phyloP scores from a whole-genome alignment of 495 filamentous ascomycete species.

The Penicillium turbatum region DNA sequence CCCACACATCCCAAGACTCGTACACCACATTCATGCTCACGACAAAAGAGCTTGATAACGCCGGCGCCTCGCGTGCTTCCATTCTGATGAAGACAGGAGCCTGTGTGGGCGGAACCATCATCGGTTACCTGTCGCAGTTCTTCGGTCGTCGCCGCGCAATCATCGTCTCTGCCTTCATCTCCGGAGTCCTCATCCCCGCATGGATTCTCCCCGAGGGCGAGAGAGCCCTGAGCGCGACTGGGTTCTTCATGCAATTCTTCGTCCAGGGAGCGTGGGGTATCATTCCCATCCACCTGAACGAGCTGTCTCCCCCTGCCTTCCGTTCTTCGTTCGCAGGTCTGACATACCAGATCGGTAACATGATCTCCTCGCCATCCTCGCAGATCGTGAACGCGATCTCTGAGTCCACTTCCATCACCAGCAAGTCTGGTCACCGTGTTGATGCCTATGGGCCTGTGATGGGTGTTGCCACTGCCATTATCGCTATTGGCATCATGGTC shows the following conservation, averaged over 20 bases:
- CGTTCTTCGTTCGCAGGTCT: slow-evolving; percentile 50
- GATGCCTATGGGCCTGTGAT: slow-evolving; percentile 66
- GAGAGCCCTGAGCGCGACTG: slow-evolving; percentile 55
- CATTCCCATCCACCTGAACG: slow-evolving; percentile 74
- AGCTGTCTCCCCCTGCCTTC: slow-evolving; percentile 69
- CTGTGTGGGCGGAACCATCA: slow-evolving; percentile 67
- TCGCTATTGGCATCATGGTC: slow-evolving; percentile 56
- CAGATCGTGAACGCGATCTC: slow-evolving; percentile 69
- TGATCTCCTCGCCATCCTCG: slow-evolving; percentile 67
- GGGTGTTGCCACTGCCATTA: slow-evolving; percentile 67
- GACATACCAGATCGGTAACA: slow-evolving; percentile 73
- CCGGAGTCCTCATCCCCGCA: slow-evolving; percentile 58
- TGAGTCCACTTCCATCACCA: slow-evolving; percentile 49
- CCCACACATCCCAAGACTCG: slow-evolving; percentile 66
- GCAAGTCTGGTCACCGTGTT: slow-evolving; percentile 43
- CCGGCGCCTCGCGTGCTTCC: slow-evolving; percentile 57
- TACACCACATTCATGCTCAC: slow-evolving; percentile 73
- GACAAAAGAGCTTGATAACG: slow-evolving; percentile 60
- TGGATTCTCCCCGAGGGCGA: slow-evolving; percentile 64
- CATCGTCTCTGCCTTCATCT: slow-evolving; percentile 54
- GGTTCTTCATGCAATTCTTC: slow-evolving; percentile 77
- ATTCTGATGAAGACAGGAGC: slow-evolving; percentile 72
- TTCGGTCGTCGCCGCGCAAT: slow-evolving; percentile 66
- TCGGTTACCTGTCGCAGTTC: slow-evolving; percentile 68
- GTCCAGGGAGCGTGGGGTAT: slow-evolving; percentile 76